Base-by-base conservation (phyloP, 345 rosid species). In the Lagerstroemia speciosa region DNA sequence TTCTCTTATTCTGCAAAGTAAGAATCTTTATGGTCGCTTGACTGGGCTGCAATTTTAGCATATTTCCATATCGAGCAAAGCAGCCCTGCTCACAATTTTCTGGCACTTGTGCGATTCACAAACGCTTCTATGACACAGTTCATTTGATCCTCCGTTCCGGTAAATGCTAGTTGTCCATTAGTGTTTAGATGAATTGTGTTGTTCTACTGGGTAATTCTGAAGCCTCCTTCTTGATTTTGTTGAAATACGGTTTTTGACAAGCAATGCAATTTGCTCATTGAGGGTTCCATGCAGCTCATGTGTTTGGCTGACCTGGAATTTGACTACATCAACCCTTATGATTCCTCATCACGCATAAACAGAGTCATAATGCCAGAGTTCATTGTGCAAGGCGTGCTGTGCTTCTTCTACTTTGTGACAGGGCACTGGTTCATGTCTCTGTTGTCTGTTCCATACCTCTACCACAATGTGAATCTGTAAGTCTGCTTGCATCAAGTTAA, bases 221-320 rank as follows among this genome's bases (percentile, higher is more conserved):
- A 37, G 43, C 41, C 5, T 15, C 15, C 12, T 58, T 32, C 43
- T 27, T 48, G 20, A 20, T 24, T 69, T 55, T n/a, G 24, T 5
- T 48, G 55, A 19, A 48, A 2, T 19, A 24, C 9, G 15, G 61
- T 30, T 30, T 55, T 55, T n/a, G 9, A 26, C 31, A 12, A 26
- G 30, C 30, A 11, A 10, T 6, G 24, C 55, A 19, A 48, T 48
- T 55, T 2, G 26, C 11, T 12, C 31, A 0, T 55, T 24, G n/a
- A 36, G 8, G 38, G 38, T 36, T 36, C 8, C 46, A 71, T 79
- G 85, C 91, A 88, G 94, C 91, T 88, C 50, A 83, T 84, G 77
- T 82, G 89, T 78, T 80, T 88, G 80, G 91, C 87, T 0, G 93
- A 88, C 84, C 80, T 88, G 9, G 91, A 88, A 78, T 86, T 84